These are phyloP conservation scores for Houttuynia cordata DNA, from an alignment of 164 flowering plant species.

Conservation along the genomic window DNA sequence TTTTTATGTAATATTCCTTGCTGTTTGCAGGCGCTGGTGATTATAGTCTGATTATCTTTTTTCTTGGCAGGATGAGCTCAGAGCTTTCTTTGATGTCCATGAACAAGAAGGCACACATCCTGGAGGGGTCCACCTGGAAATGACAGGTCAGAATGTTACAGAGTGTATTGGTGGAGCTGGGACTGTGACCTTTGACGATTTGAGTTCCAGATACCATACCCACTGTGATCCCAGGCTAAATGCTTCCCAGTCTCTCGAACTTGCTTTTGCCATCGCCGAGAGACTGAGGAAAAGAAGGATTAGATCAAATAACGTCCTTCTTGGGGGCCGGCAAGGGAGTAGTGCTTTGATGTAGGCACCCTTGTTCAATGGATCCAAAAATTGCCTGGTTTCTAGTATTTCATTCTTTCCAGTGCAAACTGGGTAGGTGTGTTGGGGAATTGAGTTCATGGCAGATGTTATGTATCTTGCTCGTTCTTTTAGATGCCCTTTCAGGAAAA, in stretches of 20 bases:
- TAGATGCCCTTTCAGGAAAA: too few species aligned
- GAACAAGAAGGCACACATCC: constrained; percentile 61
- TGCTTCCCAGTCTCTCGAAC: constrained; percentile 84
- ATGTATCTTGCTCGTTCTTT: too few species aligned
- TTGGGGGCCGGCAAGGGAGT: background rate
- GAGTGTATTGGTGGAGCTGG: constrained; percentile 53
- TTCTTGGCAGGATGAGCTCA: background rate
- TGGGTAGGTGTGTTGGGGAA: too few species aligned
- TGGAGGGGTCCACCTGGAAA: constrained; percentile 49
- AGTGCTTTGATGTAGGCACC: background rate
- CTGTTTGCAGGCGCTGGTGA: too few species aligned
- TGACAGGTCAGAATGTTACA: constrained; percentile 59
- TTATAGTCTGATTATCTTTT: background rate
- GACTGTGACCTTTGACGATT: constrained; percentile 71
- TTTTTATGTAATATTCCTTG: too few species aligned
- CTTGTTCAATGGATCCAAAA: too few species aligned
- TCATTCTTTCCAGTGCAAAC: too few species aligned
- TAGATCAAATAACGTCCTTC: background rate
- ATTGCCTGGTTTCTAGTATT: too few species aligned
- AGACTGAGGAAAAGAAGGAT: background rate
- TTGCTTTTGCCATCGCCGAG: constrained; percentile 28
- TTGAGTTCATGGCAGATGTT: too few species aligned
- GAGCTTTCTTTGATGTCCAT: constrained; percentile 57
- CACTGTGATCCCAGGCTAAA: constrained; percentile 87
- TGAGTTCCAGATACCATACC: constrained; percentile 80